Evolutionary conservation across 768 basidiomycete species (phyloP), one percentile per base, ranked within the genome.

Genomic region (Trametes gibbosa): DNA sequence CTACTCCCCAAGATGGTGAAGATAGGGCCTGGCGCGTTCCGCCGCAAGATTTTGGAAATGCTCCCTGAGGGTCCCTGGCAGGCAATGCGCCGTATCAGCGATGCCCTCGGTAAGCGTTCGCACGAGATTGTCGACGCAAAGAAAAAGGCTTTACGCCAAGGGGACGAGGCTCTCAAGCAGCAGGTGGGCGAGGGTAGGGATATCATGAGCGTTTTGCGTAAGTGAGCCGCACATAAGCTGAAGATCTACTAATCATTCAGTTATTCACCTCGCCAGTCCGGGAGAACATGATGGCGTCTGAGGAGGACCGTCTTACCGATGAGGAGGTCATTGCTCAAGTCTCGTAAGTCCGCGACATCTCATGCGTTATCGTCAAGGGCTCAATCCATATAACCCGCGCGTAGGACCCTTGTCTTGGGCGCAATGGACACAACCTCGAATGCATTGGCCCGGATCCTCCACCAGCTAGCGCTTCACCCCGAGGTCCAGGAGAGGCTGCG

Each of bases 121-220:
- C 53, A 68, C 8, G 58, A 70, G 2, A 74, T 81, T 9, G 72
- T 73, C 27, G 62, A 72, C 25, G 61, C 67, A 10, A 80, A 79
- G 67, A 75, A 72, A 55, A 63, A 61, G 27, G 70, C 74, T 0
- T 40, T 79, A 4, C 61, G 55, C 7, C 63, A 67, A 23, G 76
- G 74, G 1, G 76, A 76, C 25, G 70, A 73, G 43, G 72, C 66
- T 2, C 64, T 75, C 3, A 55, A 59, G 16, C 62, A 58, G 14
- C 72, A 75, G 55, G 69, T 74, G 35, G 73, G 73, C 12, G 69
- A 69, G 57, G 76, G 75, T 12, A 77, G 76, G 45, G 80, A 81
- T 62, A 73, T 82, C 21, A 70, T 81, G 61, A 80, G 76, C 54
- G 72, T 80, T 42, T 63, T 81, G 29, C 67, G 80, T 82, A 61